Evolutionary conservation across 306 rosid species (phyloP), one percentile per base, ranked within the genome.

Genomic region (Malus sieversii): DNA sequence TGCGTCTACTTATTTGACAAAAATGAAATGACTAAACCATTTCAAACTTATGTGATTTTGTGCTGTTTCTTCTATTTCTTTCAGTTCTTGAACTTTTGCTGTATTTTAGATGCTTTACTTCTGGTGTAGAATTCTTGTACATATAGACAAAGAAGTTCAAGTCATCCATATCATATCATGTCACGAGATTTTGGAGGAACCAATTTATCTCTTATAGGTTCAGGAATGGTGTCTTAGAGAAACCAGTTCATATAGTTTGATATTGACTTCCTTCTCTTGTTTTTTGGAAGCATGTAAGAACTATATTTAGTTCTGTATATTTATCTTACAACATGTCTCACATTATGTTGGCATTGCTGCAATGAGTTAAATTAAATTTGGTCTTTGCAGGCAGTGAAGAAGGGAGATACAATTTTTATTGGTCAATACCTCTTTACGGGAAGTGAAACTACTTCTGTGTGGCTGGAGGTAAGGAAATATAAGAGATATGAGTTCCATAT

Each of bases 361-460:
- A 15, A n/a, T 38, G 62, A 18, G 18, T 67, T 13, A 22, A 69
- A 7, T 71, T 45, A 22, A 22, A 32, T 27, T 72, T 85, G 51
- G 11, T 68, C 48, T 75, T 67, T 80, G 70, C 83, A 86, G 89
- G 87, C 68, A 19, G 89, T 86, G 74, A 76, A 83, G 72, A 58
- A 78, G 65, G 89, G 89, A 19, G 89, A 83, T 82, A 75, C 83
- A 46, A 81, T 86, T 44, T 86, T 86, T 75, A 76, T 86, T 68
- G 89, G 87, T 58, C 83, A 86, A 57, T 86, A 86, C 73, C 89
- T 86, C 72, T 86, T 86, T 30, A 83, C 89, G 3, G 89, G 89
- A 72, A 86, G 85, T 75, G 89, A 86, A 86, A 86, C 78, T 18
- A 86, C 89, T 13, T 86, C 89, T 10, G 87, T 86, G 72, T 83